A percentile compares a stretch with the other conserved stretches of the same genome.
phyloP scores from a whole-genome alignment of 1,139 yeast species.

The Debaryomyces psychrophilus region DNA sequence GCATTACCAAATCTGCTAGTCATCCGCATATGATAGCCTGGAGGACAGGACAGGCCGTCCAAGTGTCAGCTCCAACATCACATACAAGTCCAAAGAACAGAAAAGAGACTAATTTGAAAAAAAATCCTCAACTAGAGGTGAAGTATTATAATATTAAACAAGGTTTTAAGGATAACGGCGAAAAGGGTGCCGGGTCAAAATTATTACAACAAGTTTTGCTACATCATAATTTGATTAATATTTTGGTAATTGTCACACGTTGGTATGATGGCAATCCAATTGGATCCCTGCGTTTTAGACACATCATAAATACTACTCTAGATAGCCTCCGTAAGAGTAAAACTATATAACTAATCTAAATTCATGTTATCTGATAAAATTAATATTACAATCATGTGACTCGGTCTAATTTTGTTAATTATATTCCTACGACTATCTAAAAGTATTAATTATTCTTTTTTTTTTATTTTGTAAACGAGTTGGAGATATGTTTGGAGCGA shows the following conservation, averaged over 20 bases:
- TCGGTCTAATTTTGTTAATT: conserved; percentile 1
- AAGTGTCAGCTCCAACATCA: not conserved
- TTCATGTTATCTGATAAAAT: too few species aligned
- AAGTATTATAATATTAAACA: conserved; percentile 40
- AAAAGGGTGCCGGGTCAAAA: conserved; percentile 64
- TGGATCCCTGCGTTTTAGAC: conserved; percentile 67
- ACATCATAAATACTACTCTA: conserved; percentile 55
- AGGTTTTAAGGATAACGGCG: conserved; percentile 66
- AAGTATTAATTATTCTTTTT: not conserved
- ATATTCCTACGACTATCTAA: not conserved
- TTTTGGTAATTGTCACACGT: conserved; percentile 63
- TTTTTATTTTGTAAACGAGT: not conserved
- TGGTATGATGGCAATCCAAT: conserved; percentile 76
- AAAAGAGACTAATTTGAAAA: not conserved
- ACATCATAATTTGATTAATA: conserved; percentile 49
- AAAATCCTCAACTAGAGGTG: conserved; percentile 11
- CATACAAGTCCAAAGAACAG: not conserved
- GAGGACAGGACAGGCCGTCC: conserved; percentile 45
- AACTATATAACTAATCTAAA: not conserved
- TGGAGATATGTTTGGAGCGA: conserved; percentile 3
- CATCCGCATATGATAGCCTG: conserved; percentile 75
- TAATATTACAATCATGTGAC: conserved; percentile 1
- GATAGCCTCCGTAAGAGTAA: conserved; percentile 37
- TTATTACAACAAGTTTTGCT: conserved; percentile 53
- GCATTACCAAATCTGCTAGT: conserved; percentile 51